Evolutionary conservation across 495 filamentous ascomycete species (phyloP).

Genomic region (Neurospora discreta): DNA sequence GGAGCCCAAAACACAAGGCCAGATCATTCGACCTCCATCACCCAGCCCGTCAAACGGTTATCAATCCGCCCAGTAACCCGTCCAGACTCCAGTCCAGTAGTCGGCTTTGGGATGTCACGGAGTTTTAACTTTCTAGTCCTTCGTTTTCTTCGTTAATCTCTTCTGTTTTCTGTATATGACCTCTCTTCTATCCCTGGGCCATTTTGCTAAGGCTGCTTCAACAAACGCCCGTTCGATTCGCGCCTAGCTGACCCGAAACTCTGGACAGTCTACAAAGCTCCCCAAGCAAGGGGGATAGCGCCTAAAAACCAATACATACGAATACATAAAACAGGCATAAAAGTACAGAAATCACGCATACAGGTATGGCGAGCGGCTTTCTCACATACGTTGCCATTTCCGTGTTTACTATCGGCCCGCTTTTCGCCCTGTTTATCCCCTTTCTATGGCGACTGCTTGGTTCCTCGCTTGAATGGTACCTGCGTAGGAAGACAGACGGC

Average conservation of each 20-base stretch:
- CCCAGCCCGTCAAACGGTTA: background rate
- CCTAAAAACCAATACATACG: background rate
- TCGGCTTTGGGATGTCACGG: background rate
- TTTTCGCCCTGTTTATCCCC: constrained; percentile 23
- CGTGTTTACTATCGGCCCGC: constrained; percentile 11
- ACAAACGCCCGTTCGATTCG: background rate
- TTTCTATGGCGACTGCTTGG: constrained; percentile 30
- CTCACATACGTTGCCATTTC: constrained; percentile 13
- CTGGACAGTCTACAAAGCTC: background rate
- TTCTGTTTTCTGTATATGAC: background rate
- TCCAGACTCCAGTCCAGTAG: background rate
- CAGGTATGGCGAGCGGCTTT: background rate
- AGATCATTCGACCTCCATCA: background rate
- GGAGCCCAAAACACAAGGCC: background rate
- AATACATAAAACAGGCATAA: background rate
- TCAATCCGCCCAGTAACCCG: background rate
- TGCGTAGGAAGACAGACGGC: constrained; percentile 54
- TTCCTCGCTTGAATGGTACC: constrained; percentile 47
- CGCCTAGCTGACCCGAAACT: background rate
- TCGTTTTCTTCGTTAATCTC: background rate
- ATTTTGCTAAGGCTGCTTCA: background rate
- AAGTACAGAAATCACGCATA: background rate
- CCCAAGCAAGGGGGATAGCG: background rate
- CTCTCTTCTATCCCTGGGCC: background rate
- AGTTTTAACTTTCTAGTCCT: background rate